Base-by-base conservation (phyloP, 2,329 filamentous ascomycete genomes). In the Ceratocystis cacaofunesta region DNA sequence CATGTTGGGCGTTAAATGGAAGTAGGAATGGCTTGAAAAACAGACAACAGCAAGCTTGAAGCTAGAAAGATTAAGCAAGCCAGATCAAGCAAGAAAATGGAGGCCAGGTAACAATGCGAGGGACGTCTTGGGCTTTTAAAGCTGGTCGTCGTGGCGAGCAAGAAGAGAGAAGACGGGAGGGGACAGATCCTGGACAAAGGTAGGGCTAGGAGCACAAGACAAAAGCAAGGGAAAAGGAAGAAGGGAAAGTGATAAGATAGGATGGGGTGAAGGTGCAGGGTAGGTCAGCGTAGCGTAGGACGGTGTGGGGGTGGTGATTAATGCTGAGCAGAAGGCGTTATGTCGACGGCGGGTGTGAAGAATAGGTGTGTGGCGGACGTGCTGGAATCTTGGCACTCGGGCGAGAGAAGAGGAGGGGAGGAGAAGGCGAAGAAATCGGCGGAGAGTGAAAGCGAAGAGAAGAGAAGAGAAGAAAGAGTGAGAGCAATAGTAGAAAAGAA, bases 1-100 rank as follows among this genome's bases (percentile, higher is more conserved):
- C 89, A 94, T 62, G 74, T 25, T 41, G 62, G 55, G 5, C 50
- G 63, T 12, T 17, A 15, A 41, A 46, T 66, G 30, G 19, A 50
- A 25, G 60, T 32, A 41, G 52, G 10, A 61, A 25, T 12, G 15
- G 17, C 25, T 55, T 22, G 52, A 44, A 43, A 61, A 22, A 48
- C 46, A 17, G 30, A 48, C n/a, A 10, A 22, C 43, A 57, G 25
- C 19, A 61, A 6, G n/a, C n/a, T 55, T 4, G 43, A 46, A 8
- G 61, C 41, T 19, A 25, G 17, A 22, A 5, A 36, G 22, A 25
- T 22, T 28, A 10, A 62, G 6, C 10, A 46, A 61, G 36, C 44
- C 25, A 48, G 36, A 7, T 8, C 8, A 30, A 30, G 44, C 25
- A 61, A 46, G 43, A 19, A 57, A 32, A 62, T 6, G 5, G 28